Evolutionary conservation across 2,329 filamentous ascomycete genomes (phyloP).

Genomic region (Epichloe aotearoae): DNA sequence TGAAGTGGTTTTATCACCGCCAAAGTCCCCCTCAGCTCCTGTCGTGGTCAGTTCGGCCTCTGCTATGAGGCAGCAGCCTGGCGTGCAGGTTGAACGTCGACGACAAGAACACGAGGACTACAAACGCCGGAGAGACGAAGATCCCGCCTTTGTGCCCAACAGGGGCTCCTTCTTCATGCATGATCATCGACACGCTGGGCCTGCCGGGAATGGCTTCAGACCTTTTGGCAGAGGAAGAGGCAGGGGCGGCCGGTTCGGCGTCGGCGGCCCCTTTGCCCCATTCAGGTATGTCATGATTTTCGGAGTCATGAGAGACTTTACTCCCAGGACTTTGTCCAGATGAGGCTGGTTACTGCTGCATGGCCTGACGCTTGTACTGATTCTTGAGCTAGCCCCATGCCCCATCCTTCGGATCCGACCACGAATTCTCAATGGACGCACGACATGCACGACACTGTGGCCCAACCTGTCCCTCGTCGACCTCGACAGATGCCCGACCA

Average conservation of each 20-base stretch:
- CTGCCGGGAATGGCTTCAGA: constrained; percentile 64
- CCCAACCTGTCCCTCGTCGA: constrained; percentile 29
- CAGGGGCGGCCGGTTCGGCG: constrained; percentile 44
- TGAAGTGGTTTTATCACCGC: constrained; percentile 24
- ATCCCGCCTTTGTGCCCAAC: constrained; percentile 89
- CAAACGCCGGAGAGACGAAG: constrained; percentile 72
- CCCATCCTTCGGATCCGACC: constrained; percentile 43
- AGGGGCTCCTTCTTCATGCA: constrained; percentile 98
- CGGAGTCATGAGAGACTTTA: not conserved
- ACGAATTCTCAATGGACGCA: constrained; percentile 77
- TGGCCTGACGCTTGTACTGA: constrained; percentile 15
- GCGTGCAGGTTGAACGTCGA: constrained; percentile 54
- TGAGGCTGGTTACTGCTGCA: not conserved
- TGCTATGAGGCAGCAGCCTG: constrained; percentile 32
- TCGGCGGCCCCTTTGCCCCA: constrained; percentile 44
- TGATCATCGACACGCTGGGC: constrained; percentile 72
- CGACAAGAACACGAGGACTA: constrained; percentile 85
- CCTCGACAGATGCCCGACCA: constrained; percentile 29
- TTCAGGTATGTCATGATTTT: constrained; percentile 41
- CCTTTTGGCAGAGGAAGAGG: constrained; percentile 56
- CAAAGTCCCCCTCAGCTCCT: constrained; percentile 31
- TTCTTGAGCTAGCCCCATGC: constrained; percentile 20
- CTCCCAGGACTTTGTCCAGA: not conserved
- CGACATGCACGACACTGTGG: constrained; percentile 75
- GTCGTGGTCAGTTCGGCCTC: constrained; percentile 42